Percentiles rank a stretch among this genome's conserved stretches.
These are phyloP conservation scores for Lophium mytilinum DNA, from an alignment of 495 filamentous ascomycete genomes.

Conservation along the genomic window DNA sequence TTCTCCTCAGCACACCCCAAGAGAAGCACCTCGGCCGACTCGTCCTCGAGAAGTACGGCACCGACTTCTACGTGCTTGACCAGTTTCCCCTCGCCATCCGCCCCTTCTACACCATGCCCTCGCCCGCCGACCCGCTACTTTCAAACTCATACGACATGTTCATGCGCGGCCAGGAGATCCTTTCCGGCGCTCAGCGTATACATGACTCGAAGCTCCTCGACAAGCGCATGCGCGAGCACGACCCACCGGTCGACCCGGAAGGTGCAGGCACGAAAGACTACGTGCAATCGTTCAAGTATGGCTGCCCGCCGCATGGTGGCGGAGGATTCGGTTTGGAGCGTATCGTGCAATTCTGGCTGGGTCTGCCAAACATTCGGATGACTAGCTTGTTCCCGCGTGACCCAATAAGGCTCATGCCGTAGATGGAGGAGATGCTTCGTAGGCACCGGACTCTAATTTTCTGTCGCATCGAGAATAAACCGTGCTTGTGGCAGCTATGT, in stretches of 20 bases:
- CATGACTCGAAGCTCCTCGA: conserved; percentile 63
- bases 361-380: conserved; percentile 71
- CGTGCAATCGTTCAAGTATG: conserved; percentile 69
- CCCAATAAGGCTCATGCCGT: conserved; percentile 73
- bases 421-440: conserved; percentile 9
- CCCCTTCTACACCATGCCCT: conserved; percentile 85
- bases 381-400: conserved; percentile 75
- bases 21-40: conserved; percentile 87
- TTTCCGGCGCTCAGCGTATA: conserved; percentile 81
- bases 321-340: conserved; percentile 83
- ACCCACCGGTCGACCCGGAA: conserved; percentile 54
- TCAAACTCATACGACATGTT: conserved; percentile 90
- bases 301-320: conserved; percentile 74
- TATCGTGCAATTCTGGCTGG: conserved; percentile 82
- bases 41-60: conserved; percentile 72
- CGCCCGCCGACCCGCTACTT: conserved; percentile 50
- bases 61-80: conserved; percentile 88
- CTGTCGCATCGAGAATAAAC: too few relatives aligned
- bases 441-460: too few relatives aligned
- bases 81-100: conserved; percentile 80
- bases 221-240: conserved; percentile 60
- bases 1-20: conserved; percentile 53
- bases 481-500: too few relatives aligned
- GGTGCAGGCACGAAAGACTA: conserved; percentile 77
- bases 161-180: conserved; percentile 86